Conservation (phyloP, 2,329 filamentous ascomycete species). For the Trichoderma simmonsii region DNA sequence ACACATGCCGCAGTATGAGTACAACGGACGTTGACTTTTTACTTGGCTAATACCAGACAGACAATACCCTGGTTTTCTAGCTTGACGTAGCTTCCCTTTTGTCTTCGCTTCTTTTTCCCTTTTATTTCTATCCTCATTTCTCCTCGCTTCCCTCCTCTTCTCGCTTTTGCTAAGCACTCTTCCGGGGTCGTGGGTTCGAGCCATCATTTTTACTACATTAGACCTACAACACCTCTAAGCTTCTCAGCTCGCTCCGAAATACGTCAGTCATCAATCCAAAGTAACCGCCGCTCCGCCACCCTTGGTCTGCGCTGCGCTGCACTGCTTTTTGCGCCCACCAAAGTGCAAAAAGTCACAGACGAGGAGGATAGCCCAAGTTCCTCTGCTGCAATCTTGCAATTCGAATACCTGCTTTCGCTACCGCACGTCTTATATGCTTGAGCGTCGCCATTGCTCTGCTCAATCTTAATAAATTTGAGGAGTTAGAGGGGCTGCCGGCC, state of each 20-base stretch:
- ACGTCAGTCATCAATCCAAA: not conserved
- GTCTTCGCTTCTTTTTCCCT: not conserved
- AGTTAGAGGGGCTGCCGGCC: conserved; percentile 1
- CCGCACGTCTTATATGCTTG: not conserved
- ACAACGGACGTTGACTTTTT: not conserved
- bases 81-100: not conserved
- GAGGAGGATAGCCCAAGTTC: not conserved
- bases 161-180: not conserved
- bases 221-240: not conserved
- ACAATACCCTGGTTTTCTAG: conserved; percentile 1
- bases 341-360: not conserved
- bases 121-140: not conserved
- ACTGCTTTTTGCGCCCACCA: not conserved
- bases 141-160: not conserved
- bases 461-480: not conserved
- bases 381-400: not conserved
- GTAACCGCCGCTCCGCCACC: not conserved
- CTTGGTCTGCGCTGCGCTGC: not conserved
- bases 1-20: not conserved
- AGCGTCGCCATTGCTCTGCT: not conserved
- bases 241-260: not conserved
- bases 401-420: not conserved
- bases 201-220: not conserved
- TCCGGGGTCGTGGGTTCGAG: not conserved
- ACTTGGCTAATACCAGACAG: not conserved